Evolutionary conservation across 495 filamentous ascomycete genomes (phyloP).

Genomic region (Aspergillus saccharolyticus): DNA sequence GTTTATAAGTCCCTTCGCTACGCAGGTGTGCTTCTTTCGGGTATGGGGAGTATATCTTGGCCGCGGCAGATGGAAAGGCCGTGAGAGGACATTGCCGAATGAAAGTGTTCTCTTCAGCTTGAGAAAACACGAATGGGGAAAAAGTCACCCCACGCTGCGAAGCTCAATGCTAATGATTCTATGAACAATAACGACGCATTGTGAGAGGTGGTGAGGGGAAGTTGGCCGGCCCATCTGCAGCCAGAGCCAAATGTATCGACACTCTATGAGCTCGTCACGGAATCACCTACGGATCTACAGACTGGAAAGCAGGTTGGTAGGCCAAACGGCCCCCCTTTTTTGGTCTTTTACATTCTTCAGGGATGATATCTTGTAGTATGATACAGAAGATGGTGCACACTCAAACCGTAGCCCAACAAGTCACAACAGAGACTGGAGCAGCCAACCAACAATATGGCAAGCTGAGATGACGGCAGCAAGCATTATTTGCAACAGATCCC

Average conservation of each 20-base stretch:
- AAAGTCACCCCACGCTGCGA: not conserved
- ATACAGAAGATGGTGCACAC: conserved; percentile 8
- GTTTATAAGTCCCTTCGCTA: not conserved
- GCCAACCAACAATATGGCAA: not conserved
- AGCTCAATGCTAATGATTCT: not conserved
- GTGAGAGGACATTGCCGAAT: not conserved
- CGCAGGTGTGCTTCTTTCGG: not conserved
- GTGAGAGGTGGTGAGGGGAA: not conserved
- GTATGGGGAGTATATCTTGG: not conserved
- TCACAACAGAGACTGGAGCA: not conserved
- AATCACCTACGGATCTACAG: not conserved
- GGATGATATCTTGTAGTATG: conserved; percentile 9
- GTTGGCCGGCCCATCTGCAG: not conserved
- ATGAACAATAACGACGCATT: not conserved
- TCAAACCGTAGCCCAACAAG: not conserved
- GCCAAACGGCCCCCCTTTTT: conserved; percentile 25
- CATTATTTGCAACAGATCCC: conserved; percentile 1
- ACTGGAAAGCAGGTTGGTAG: conserved; percentile 10
- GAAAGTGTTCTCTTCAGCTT: not conserved
- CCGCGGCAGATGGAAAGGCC: not conserved
- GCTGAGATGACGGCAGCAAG: not conserved
- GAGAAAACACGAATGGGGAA: not conserved
- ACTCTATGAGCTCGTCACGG: not conserved
- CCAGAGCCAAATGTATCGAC: too few species aligned
- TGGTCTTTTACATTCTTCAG: conserved; percentile 16